phyloP scores from a whole-genome alignment of 192 early-diverging fungal genomes.

The Rhizophlyctis rosea region DNA sequence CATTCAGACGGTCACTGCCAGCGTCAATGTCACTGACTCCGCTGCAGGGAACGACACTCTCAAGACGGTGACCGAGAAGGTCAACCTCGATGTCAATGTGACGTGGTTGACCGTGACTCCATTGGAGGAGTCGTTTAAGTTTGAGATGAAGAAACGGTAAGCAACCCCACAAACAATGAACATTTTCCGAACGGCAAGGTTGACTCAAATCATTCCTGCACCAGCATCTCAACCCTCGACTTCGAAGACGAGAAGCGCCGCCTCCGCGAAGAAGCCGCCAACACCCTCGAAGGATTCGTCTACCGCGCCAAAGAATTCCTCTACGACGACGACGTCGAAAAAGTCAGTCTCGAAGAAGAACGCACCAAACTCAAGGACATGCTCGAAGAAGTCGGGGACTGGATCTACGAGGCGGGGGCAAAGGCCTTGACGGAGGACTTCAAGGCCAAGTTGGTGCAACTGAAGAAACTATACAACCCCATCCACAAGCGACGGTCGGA shows the following conservation, averaged over 20 bases:
- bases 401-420: slow-evolving; percentile 83
- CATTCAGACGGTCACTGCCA: slow-evolving; percentile 9
- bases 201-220: not conserved
- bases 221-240: slow-evolving; percentile 56
- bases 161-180: slow-evolving; percentile 8
- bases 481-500: slow-evolving; percentile 48
- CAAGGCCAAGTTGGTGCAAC: slow-evolving; percentile 29
- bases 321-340: slow-evolving; percentile 67
- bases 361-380: slow-evolving; percentile 57
- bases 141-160: slow-evolving; percentile 32
- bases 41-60: no score
- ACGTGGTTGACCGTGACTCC: slow-evolving; percentile 54
- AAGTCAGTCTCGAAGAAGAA: slow-evolving; percentile 70
- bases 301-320: slow-evolving; percentile 83
- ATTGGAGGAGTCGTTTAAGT: slow-evolving; percentile 37
- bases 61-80: slow-evolving; percentile 50
- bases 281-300: slow-evolving; percentile 86
- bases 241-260: slow-evolving; percentile 63
- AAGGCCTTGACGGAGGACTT: slow-evolving; percentile 50
- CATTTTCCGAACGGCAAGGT: not conserved
- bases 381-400: slow-evolving; percentile 66
- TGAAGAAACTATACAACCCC: slow-evolving; percentile 43
- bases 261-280: slow-evolving; percentile 77
- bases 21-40: slow-evolving; percentile 20
- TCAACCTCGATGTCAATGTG: slow-evolving; percentile 58